These are phyloP conservation scores for Phylloporus arenicola DNA, from an alignment of 768 basidiomycete species.

Conservation along the genomic window DNA sequence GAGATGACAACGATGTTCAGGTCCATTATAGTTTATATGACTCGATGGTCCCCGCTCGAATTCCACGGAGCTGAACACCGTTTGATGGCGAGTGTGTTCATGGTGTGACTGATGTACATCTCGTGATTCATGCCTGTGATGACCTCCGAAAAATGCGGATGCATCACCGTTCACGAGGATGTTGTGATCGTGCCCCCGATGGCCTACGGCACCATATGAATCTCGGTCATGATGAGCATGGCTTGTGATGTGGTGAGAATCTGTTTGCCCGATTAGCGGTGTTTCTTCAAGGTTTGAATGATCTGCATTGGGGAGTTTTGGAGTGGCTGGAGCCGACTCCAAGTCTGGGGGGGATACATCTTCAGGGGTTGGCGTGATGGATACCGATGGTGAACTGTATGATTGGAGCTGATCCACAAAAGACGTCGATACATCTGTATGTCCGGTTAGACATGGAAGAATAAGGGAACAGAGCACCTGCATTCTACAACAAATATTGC, in stretches of 20 bases:
- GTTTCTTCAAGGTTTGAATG: constrained; percentile 13
- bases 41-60: not conserved
- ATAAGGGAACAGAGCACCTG: constrained; percentile 31
- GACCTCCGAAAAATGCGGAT: constrained; percentile 29
- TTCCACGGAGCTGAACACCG: constrained; percentile 19
- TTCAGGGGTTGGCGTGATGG: constrained; percentile 30
- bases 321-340: not conserved
- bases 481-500: constrained; percentile 79
- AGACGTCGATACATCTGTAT: constrained; percentile 65
- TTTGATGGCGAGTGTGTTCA: constrained; percentile 20
- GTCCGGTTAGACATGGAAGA: not conserved
- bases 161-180: not conserved
- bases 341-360: constrained; percentile 14
- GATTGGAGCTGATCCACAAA: constrained; percentile 70
- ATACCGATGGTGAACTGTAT: constrained; percentile 47
- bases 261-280: constrained; percentile 11
- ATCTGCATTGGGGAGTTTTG: constrained; percentile 3
- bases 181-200: constrained; percentile 1
- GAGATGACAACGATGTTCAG: constrained; percentile 5
- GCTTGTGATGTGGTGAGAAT: not conserved
- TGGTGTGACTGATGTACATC: constrained; percentile 26
- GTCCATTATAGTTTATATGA: constrained; percentile 1
- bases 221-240: not conserved
- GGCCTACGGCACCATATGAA: constrained; percentile 20
- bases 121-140: constrained; percentile 32